These are phyloP conservation scores for Colletotrichum godetiae DNA, from an alignment of 2,329 filamentous ascomycete species.

Conservation along the genomic window DNA sequence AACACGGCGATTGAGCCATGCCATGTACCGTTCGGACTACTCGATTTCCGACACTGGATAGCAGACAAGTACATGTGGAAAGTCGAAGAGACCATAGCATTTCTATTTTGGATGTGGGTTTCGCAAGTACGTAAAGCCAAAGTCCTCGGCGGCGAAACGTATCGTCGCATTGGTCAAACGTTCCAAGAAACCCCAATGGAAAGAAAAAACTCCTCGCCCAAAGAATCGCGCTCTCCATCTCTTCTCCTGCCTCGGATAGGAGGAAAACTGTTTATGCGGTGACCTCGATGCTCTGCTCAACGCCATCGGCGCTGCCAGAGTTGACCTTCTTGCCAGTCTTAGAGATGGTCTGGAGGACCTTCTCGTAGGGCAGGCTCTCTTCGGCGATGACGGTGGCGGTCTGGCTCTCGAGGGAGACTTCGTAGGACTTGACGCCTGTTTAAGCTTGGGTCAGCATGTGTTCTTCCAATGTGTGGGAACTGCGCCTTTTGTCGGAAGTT, in stretches of 20 bases:
- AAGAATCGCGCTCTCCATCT: too few species aligned
- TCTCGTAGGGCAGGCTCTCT: constrained; percentile 78
- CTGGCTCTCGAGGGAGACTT: constrained; percentile 88
- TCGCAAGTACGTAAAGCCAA: background rate
- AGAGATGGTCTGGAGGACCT: constrained; percentile 86
- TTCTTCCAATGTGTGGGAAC: background rate
- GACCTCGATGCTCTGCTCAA: constrained; percentile 60
- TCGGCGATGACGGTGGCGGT: constrained; percentile 82
- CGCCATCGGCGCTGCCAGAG: constrained; percentile 77
- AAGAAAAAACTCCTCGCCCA: background rate
- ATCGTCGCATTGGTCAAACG: background rate
- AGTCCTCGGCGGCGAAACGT: background rate
- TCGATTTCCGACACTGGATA: background rate
- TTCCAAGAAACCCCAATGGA: background rate
- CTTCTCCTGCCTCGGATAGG: too few species aligned
- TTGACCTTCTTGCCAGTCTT: constrained; percentile 97
- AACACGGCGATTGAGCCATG: too few species aligned
- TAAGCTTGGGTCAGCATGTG: background rate
- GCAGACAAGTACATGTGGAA: background rate
- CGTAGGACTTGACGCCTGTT: constrained; percentile 85
- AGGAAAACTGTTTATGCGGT: constrained; percentile 22
- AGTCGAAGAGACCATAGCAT: background rate
- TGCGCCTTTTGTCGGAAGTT: too few species aligned
- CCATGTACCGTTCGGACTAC: background rate
- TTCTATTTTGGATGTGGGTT: background rate